Evolutionary conservation across 2,329 filamentous ascomycete species (phyloP), one percentile per base, ranked within the genome.

Genomic region (Sordariomycetes sp.): DNA sequence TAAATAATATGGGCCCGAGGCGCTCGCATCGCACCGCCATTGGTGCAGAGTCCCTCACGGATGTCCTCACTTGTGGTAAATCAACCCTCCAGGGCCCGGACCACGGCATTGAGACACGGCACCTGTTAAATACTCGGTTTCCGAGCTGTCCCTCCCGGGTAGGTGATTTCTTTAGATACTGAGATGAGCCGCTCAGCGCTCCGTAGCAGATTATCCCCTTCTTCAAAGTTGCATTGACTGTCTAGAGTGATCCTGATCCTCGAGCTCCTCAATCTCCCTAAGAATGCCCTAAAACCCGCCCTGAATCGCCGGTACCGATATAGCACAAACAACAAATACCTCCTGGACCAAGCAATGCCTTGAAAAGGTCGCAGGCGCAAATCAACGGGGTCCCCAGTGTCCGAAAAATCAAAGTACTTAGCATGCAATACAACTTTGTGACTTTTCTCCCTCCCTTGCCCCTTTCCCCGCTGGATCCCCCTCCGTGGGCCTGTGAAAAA

Each of bases 191-290:
- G n/a, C n/a, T n/a, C n/a, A n/a, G n/a, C n/a, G n/a, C n/a, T n/a
- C n/a, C n/a, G n/a, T n/a, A n/a, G n/a, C n/a, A n/a, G n/a, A n/a
- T n/a, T n/a, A n/a, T n/a, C n/a, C n/a, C n/a, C n/a, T 20, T 29
- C 27, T 35, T 21, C 27, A 30, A 23, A 21, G 14, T 29, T 28
- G 16, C 16, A 30, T 35, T 35, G 33, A 21, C 27, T 30, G 33
- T 35, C 33, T 35, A 35, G 20, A 33, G 17, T 20, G 14, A 35
- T 21, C 27, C 27, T 35, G n/a, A 30, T 32, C 27, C 33, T 15
- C 20, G 33, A 35, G 33, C 27, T 30, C 33, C 33, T 30, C 25
- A 29, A 29, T 35, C 10, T 23, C 33, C 33, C 33, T 35, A 21
- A 26, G 17, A 19, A 21, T 25, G 20, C 33, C 24, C 21, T 35